Evolutionary conservation across 1,284 basidiomycete genomes (phyloP).

Genomic region (Schizophyllum amplum): DNA sequence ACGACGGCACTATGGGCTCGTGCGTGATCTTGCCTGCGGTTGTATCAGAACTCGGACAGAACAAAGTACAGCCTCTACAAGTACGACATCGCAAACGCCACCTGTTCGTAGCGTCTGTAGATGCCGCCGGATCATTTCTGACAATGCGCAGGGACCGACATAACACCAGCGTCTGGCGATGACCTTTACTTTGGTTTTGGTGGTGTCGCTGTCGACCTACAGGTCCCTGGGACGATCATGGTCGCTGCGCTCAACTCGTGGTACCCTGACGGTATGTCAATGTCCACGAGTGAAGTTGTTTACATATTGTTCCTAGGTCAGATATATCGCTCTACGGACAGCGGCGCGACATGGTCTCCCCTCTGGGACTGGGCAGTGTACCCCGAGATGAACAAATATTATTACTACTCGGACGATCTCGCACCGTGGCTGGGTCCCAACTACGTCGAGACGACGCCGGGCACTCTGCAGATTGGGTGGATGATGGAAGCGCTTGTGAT

Average conservation of each 20-base stretch:
- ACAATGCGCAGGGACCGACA: conserved; percentile 33
- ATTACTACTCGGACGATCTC: conserved; percentile 42
- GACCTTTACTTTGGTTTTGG: conserved; percentile 45
- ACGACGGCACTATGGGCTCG: conserved; percentile 35
- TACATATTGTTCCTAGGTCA: neutral
- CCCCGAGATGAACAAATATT: conserved; percentile 43
- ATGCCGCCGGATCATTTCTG: neutral
- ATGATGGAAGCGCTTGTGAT: conserved; percentile 52
- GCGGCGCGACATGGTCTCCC: conserved; percentile 38
- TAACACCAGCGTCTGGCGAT: conserved; percentile 41
- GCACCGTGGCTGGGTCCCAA: conserved; percentile 52
- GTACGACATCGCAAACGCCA: conserved; percentile 42
- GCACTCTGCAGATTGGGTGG: conserved; percentile 37
- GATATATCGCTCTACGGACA: conserved; percentile 45
- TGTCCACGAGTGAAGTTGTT: neutral
- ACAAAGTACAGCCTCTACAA: conserved; percentile 37
- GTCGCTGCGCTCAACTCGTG: conserved; percentile 57
- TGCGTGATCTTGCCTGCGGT: conserved; percentile 12
- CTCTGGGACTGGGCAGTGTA: conserved; percentile 48
- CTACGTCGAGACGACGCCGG: conserved; percentile 31
- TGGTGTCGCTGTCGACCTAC: conserved; percentile 50
- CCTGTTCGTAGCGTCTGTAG: conserved; percentile 25
- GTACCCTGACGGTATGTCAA: conserved; percentile 19
- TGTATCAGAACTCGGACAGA: conserved; percentile 42
- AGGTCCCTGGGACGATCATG: conserved; percentile 57